Conservation (phyloP, 2,329 filamentous ascomycete species). For the Pseudogymnoascus sp. region DNA sequence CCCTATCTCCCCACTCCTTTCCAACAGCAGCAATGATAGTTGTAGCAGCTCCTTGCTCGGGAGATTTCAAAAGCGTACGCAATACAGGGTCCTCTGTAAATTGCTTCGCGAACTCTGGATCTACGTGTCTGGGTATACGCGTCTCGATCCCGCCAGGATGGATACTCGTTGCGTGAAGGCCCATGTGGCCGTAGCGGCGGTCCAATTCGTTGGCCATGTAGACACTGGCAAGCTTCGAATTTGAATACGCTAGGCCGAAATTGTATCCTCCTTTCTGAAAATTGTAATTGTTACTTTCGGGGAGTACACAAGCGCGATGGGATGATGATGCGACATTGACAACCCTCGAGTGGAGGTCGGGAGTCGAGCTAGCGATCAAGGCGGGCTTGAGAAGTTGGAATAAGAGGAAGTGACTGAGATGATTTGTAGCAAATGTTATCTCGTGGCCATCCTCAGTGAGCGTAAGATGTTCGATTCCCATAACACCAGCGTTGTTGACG, state of each 20-base stretch:
- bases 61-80: background rate
- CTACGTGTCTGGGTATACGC: slow-evolving; percentile 26
- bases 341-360: slow-evolving; percentile 38
- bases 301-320: slow-evolving; percentile 37
- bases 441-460: slow-evolving; percentile 41
- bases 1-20: slow-evolving; percentile 31
- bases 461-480: slow-evolving; percentile 20
- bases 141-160: slow-evolving; percentile 33
- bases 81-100: background rate
- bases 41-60: slow-evolving; percentile 31
- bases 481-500: slow-evolving; percentile 13
- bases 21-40: slow-evolving; percentile 32
- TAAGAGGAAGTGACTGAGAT: slow-evolving; percentile 46
- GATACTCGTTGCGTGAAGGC: slow-evolving; percentile 34
- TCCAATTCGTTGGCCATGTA: slow-evolving; percentile 40
- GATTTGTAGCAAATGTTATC: slow-evolving; percentile 43
- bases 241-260: slow-evolving; percentile 32
- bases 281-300: slow-evolving; percentile 26
- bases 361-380: slow-evolving; percentile 33
- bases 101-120: background rate
- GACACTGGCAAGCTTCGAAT: slow-evolving; percentile 39
- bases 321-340: slow-evolving; percentile 37
- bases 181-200: slow-evolving; percentile 32
- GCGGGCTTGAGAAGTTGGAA: slow-evolving; percentile 41
- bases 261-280: slow-evolving; percentile 31